phyloP scores from a whole-genome alignment of 768 basidiomycete species.

The Pilatotrama ljubarskyi region DNA sequence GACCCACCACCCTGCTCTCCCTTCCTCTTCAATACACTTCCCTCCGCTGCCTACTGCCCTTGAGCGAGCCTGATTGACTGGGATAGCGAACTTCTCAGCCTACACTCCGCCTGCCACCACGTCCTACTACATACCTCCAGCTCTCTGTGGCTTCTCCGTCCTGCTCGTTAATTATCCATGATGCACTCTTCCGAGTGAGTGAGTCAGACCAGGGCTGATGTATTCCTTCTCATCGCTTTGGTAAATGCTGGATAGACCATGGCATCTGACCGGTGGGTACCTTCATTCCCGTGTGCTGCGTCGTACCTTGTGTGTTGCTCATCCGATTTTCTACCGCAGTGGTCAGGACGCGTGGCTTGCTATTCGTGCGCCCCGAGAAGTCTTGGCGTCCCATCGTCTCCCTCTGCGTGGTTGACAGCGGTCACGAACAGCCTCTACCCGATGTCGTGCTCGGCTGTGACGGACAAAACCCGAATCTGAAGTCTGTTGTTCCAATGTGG shows the following conservation, averaged over 20 bases:
- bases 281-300: not conserved
- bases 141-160: not conserved
- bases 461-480: constrained; percentile 70
- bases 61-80: no score
- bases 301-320: not conserved
- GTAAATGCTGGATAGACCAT: constrained; percentile 24
- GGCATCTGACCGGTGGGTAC: constrained; percentile 31
- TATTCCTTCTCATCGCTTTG: not conserved
- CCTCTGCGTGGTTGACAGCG: constrained; percentile 51
- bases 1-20: no score
- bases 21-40: no score
- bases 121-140: no score
- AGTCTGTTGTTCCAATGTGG: constrained; percentile 53
- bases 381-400: constrained; percentile 69
- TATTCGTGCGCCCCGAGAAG: constrained; percentile 54
- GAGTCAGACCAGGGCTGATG: no score
- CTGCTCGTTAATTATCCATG: not conserved
- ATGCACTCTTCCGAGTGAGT: constrained; percentile 11
- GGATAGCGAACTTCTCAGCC: no score
- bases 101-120: no score
- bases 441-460: constrained; percentile 65
- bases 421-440: constrained; percentile 22
- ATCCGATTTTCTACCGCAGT: constrained; percentile 28
- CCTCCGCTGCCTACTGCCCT: no score
- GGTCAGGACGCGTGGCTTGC: constrained; percentile 40